A percentile compares a stretch with the other conserved stretches of the same genome.
phyloP scores from a whole-genome alignment of 1,284 basidiomycete genomes.

The Ceratobasidium sp. region DNA sequence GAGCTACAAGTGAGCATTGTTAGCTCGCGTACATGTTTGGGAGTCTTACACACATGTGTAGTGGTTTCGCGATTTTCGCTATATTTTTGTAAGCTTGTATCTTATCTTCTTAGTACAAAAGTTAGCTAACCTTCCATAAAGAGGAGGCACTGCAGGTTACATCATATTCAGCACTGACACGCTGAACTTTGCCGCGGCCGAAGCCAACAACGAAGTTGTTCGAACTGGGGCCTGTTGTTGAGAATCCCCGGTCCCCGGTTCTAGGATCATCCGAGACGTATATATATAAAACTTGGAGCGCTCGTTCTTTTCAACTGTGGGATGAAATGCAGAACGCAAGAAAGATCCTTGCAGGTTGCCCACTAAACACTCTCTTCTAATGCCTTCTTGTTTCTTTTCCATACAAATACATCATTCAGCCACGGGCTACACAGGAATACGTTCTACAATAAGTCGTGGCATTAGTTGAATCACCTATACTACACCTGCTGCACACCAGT shows the following conservation, averaged over 20 bases:
- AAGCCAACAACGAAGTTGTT: not conserved
- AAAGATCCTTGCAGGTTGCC: no score
- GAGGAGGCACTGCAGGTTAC: conserved; percentile 22
- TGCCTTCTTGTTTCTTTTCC: no score
- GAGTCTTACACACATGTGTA: no score
- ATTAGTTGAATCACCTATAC: no score
- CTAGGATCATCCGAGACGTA: no score
- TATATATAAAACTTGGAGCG: not conserved
- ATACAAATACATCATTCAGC: no score
- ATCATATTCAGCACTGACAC: conserved; percentile 22
- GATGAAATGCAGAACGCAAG: no score
- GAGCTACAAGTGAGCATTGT: conserved; percentile 36
- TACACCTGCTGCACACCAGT: not conserved
- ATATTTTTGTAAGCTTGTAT: conserved; percentile 17
- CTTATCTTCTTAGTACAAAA: not conserved
- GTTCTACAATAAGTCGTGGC: no score
- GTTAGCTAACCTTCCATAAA: not conserved
- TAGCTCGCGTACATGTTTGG: no score
- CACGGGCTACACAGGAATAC: no score
- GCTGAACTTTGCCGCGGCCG: not conserved
- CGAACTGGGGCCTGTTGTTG: conserved; percentile 16
- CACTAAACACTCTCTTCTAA: no score
- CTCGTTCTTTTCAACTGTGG: not conserved
- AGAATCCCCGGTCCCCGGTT: not conserved
- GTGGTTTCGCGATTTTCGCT: conserved; percentile 23